phyloP scores from a whole-genome alignment of 345 rosid species.

The Linum lewisii region DNA sequence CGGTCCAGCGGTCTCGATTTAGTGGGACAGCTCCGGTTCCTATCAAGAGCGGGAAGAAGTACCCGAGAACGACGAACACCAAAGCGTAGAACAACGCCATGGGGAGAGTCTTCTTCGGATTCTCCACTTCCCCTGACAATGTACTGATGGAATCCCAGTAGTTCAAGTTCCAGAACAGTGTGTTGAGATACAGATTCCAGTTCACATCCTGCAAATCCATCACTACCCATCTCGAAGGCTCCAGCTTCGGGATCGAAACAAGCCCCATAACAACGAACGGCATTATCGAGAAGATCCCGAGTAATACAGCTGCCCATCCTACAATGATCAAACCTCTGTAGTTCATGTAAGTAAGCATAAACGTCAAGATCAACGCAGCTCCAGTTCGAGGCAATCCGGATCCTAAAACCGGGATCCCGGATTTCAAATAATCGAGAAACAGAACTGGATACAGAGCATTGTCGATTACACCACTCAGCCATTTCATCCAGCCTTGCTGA shows the following conservation, averaged over 20 bases:
- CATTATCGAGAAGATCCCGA: background rate
- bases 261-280: conserved; percentile 1
- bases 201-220: background rate
- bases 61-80: background rate
- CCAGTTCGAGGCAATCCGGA: background rate
- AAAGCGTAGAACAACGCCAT: background rate
- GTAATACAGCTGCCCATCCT: background rate
- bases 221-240: conserved; percentile 2
- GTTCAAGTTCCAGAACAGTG: conserved; percentile 3
- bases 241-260: background rate
- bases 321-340: background rate
- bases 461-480: conserved; percentile 5
- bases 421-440: background rate
- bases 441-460: conserved; percentile 1
- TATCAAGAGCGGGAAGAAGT: background rate
- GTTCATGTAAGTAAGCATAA: conserved; percentile 1
- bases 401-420: background rate
- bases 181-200: background rate
- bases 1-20: background rate
- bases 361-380: background rate
- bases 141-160: conserved; percentile 6
- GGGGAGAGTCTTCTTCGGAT: background rate
- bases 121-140: background rate
- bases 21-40: conserved; percentile 1
- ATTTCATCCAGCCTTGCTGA: conserved; percentile 7